Conservation (phyloP, 1,284 basidiomycete genomes). For the Stereum hirsutum region DNA sequence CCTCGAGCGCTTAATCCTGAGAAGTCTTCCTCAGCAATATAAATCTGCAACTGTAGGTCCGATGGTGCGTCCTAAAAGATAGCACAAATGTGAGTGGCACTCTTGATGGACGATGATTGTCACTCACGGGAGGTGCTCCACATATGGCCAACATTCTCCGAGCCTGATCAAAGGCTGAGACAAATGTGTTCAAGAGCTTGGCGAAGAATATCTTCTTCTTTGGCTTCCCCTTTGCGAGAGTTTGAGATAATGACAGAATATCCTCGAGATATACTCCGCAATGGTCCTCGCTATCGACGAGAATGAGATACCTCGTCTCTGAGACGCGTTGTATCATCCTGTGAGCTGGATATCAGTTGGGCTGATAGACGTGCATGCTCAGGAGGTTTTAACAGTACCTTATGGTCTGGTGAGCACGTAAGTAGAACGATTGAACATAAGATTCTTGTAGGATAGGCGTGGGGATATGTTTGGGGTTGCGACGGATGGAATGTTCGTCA, state of each 20-base stretch:
- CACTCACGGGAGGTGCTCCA: slow-evolving; percentile 28
- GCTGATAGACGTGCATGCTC: background rate
- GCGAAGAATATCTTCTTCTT: slow-evolving; percentile 29
- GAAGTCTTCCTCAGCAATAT: slow-evolving; percentile 35
- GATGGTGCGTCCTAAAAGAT: background rate
- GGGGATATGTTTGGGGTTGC: background rate
- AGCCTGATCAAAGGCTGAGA: slow-evolving; percentile 40
- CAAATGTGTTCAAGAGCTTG: slow-evolving; percentile 31
- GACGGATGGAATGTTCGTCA: background rate
- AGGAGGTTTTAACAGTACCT: background rate
- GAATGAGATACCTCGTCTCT: slow-evolving; percentile 18
- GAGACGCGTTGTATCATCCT: background rate
- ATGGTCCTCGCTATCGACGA: slow-evolving; percentile 21
- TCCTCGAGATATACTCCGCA: slow-evolving; percentile 31
- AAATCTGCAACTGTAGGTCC: slow-evolving; percentile 32
- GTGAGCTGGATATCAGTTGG: no score
- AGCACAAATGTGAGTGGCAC: background rate
- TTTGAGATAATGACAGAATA: slow-evolving; percentile 19
- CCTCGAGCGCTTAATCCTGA: slow-evolving; percentile 25
- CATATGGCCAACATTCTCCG: slow-evolving; percentile 37
- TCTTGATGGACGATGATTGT: background rate
- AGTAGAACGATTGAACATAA: background rate
- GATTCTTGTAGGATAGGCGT: background rate
- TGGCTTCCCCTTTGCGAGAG: slow-evolving; percentile 14
- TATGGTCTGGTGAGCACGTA: background rate